Base-by-base conservation (phyloP, 2,329 filamentous ascomycete species). In the Colletotrichum limetticola region DNA sequence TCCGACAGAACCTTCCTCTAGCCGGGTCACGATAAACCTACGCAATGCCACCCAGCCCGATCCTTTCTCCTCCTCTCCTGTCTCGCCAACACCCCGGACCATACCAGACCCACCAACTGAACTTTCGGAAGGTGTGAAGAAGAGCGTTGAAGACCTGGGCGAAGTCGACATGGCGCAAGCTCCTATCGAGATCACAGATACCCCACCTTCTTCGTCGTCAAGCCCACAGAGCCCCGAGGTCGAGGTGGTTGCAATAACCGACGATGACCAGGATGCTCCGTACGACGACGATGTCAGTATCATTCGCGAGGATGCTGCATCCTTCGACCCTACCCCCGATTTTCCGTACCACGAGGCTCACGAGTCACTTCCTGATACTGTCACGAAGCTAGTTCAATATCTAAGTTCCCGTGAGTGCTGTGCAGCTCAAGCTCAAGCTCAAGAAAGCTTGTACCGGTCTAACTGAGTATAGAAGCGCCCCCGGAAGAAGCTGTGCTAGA, bases 11-110 rank as follows among this genome's bases (percentile, higher is more conserved):
- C 84, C 85, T 49, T 85, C 87, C 46, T 89, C 89, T 3, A 91
- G 88, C 79, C 87, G 84, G 77, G 88, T 91, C 62, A 91, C 90
- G 11, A 87, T 92, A 66, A 91, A 91, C 77, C 82, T 91, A 61
- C 88, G 90, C 71, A 86, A 87, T 76, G 77, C 80, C 73, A 82
- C 78, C 55, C 83, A 83, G 19, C 78, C 80, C 56, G 83, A 85
- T 26, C 80, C 81, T 19, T 82, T 83, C 32, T 80, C 84, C 22
- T 85, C 86, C 26, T 86, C 84, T 4, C 83, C 87, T 4, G 75
- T 81, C 14, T 87, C 87, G 8, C 84, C 84, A 32, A 79, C 79
- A 56, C 79, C 79, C 59, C 77, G 75, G 56, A 75, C 76, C 55
- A 53, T 71, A 12, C 57, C 74, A 30, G 56, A 53, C 32, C 65